Base-by-base conservation (phyloP, 2,329 filamentous ascomycete species). In the Aspergillus sp. region DNA sequence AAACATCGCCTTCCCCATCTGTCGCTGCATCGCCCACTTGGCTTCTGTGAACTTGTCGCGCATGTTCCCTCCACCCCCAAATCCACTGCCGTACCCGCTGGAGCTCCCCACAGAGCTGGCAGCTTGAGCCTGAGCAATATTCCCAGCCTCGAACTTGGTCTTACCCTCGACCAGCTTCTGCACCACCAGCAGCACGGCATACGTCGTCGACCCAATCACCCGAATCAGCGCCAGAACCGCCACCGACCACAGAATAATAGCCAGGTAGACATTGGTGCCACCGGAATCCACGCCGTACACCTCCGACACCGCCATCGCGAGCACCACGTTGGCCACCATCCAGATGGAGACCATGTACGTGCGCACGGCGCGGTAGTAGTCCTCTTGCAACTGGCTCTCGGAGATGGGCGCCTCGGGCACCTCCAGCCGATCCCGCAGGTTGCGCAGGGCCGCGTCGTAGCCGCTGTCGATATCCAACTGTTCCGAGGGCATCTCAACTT, bases 291-390 rank as follows among this genome's bases (percentile, higher is more conserved):
- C 79, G 43, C 83, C 83, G 73, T 96, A 99, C 3, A 89, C 85
- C 74, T 99, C 94, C 4, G 83, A 88, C 13, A 97, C 87, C 2
- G 88, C 84, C 94, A 99, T 99, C 67, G 90, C 93, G 35, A 99
- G 84, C 54, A 96, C 84, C 3, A 88, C 90, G 70, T 99, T 99
- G 63, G 86, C 84, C 33, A 95, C 82, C 82, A 99, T 90, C 94
- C 94, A 99, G 44, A 86, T 82, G 41, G 95, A 85, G 11, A 99
- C 94, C 86, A 99, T 95, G 84, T 99, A 99, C 0, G 94, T 99
- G 50, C 94, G 86, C 48, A 99, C 94, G 38, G 88, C 90, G 71
- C 92, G 90, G 81, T 99, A 99, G 81, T 99, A 99, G 74, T 99
- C 94, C 72, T 99, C 94, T 72, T 99, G 94, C 73, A 91, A 76